Conservation (phyloP, 805 yeast species). For the Kregervanrija delftensis region DNA sequence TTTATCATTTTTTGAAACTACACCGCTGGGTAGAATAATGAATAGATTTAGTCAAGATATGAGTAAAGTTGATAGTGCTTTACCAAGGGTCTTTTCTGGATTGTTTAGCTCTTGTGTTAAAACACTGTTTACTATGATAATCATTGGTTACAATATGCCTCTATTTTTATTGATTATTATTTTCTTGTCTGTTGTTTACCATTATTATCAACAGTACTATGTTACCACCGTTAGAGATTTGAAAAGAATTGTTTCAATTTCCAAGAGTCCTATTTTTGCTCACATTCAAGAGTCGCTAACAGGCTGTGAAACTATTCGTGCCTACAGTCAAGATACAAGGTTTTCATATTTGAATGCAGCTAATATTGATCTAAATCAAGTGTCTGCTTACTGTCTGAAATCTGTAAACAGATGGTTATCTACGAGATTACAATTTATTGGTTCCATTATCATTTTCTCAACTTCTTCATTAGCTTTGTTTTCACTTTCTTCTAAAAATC, state of each 20-base stretch:
- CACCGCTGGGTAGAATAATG: conserved; percentile 60
- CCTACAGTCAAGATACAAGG: conserved; percentile 60
- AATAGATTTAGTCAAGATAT: conserved; percentile 63
- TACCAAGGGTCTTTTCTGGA: conserved; percentile 48
- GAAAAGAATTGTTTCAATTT: conserved; percentile 61
- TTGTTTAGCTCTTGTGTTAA: conserved; percentile 39
- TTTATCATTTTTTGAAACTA: conserved; percentile 62
- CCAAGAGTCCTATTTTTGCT: conserved; percentile 74
- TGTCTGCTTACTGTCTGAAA: conserved; percentile 42
- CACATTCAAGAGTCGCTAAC: conserved; percentile 74
- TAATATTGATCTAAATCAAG: conserved; percentile 42
- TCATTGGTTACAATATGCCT: conserved; percentile 52
- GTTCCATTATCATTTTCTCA: conserved; percentile 46
- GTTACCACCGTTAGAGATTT: conserved; percentile 69
- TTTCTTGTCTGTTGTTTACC: conserved; percentile 47
- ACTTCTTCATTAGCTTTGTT: conserved; percentile 42
- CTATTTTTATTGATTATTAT: conserved; percentile 41
- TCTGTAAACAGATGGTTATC: conserved; percentile 63
- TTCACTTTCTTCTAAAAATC: conserved; percentile 31
- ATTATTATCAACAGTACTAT: conserved; percentile 66
- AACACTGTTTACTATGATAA: conserved; percentile 41
- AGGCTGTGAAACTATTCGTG: conserved; percentile 75
- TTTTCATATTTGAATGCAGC: conserved; percentile 50
- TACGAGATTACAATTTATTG: conserved; percentile 53
- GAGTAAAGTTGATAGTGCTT: conserved; percentile 44